Evolutionary conservation across 768 basidiomycete genomes (phyloP), one percentile per base, ranked within the genome.

Genomic region (Coprinopsis marcescibilis): DNA sequence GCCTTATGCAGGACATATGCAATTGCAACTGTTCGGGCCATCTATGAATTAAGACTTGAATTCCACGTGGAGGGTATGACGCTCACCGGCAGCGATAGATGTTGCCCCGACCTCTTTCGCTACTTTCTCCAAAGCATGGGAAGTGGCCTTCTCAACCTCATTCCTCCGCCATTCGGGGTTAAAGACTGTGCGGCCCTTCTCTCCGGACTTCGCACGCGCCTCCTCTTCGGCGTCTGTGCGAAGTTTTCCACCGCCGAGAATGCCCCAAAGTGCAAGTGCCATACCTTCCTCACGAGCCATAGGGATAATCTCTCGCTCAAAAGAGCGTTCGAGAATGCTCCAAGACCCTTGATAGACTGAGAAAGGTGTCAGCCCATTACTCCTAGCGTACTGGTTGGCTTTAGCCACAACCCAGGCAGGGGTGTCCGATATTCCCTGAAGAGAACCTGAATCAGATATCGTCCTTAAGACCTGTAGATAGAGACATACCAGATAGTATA

Each of bases 201-300:
- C 72, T 5, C 65, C 65, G 2, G 59, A 56, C 19, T 59, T 38
- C 6, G 50, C 48, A 0, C 62, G 53, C 12, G 46, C 46, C 25
- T 61, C 57, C 36, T 67, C 66, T 45, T 67, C 63, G 12, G 76
- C 84, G n/a, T 71, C 63, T 0, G 80, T 82, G 35, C 77, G 62
- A 15, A 85, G 67, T 50, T 79, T 81, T 51, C 67, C 65, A 10
- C 44, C 59, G 4, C 60, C 67, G 6, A 66, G 52, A 3, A 65
- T 65, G 11, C 57, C 56, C 65, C 65, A 67, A 3, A 64, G 65
- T 0, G 64, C 63, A 0, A 66, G 59, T 0, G 66, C 65, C 56
- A 66, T 52, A 74, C 60, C 76, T 70, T 58, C 68, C 35, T 45
- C 63, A 52, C 60, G 64, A 33, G 58, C 68, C 72, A 64, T 72